Percentiles rank a stretch among this genome's conserved stretches.
Evolutionary conservation across 192 early-diverging fungal genomes (phyloP).

Genomic region (Coemansia sp.): DNA sequence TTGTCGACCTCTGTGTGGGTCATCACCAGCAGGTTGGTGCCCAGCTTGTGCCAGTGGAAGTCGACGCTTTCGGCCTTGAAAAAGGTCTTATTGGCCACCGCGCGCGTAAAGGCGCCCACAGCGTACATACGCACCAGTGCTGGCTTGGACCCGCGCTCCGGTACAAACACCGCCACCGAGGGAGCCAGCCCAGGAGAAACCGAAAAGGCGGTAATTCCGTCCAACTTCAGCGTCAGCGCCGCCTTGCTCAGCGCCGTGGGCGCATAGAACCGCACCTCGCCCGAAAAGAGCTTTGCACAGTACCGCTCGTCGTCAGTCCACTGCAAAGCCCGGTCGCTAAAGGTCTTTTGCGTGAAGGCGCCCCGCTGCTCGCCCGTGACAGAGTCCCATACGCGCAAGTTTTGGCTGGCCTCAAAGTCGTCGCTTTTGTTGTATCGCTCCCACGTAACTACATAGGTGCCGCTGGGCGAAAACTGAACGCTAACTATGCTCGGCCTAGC

Average conservation of each 20-base stretch:
- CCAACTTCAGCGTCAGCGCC: constrained; percentile 63
- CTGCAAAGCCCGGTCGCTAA: constrained; percentile 76
- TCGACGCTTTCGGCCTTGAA: constrained; percentile 91
- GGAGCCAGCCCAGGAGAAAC: constrained; percentile 84
- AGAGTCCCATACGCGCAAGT: constrained; percentile 80
- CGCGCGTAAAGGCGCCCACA: constrained; percentile 67
- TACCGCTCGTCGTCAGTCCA: constrained; percentile 92
- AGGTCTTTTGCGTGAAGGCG: constrained; percentile 80
- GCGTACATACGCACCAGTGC: constrained; percentile 87
- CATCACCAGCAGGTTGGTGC: constrained; percentile 84
- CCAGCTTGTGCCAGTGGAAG: constrained; percentile 91
- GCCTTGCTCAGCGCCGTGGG: constrained; percentile 29
- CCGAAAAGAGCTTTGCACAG: constrained; percentile 81
- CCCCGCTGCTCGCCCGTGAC: constrained; percentile 66
- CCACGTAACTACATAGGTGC: constrained; percentile 89
- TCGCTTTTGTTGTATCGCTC: constrained; percentile 58
- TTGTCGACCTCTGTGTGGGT: constrained; percentile 95
- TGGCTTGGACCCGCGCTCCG: constrained; percentile 78
- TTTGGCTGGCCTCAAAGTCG: constrained; percentile 68
- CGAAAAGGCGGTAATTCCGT: constrained; percentile 80
- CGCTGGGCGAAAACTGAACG: constrained; percentile 88
- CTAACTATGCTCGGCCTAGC: constrained; percentile 69
- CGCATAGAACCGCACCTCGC: constrained; percentile 85
- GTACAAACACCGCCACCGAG: constrained; percentile 87
- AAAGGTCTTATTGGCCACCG: constrained; percentile 88